Evolutionary conservation across 1,284 basidiomycete genomes (phyloP).

Genomic region (Xerocomus nothofagi): DNA sequence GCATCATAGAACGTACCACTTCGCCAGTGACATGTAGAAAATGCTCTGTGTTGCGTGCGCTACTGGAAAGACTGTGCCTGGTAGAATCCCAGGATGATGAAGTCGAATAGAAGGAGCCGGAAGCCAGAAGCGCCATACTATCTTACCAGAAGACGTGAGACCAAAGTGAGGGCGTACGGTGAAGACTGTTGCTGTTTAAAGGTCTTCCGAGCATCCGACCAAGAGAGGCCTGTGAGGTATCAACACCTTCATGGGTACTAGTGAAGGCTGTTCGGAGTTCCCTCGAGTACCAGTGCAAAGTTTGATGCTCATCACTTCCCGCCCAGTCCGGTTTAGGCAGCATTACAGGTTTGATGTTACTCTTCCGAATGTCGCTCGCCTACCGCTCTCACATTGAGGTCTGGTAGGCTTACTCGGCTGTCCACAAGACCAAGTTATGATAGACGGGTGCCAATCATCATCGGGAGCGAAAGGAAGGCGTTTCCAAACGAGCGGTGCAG

Average conservation of each 20-base stretch:
- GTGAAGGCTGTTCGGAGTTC: slow-evolving; percentile 9
- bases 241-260: neutral
- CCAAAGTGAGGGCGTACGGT: neutral
- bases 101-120: neutral
- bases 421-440: neutral
- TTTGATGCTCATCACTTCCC: slow-evolving; percentile 6
- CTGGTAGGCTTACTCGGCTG: too few species aligned
- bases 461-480: neutral
- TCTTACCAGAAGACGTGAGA: slow-evolving; percentile 11
- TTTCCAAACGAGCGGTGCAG: neutral
- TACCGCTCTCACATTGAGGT: too few species aligned
- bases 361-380: too few species aligned
- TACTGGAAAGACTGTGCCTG: neutral
- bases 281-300: neutral
- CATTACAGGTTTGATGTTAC: too few species aligned
- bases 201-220: too few species aligned
- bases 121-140: slow-evolving; percentile 3
- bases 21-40: slow-evolving; percentile 21
- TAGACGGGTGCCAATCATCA: neutral
- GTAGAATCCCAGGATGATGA: neutral
- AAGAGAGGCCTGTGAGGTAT: neutral
- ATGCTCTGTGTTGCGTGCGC: neutral
- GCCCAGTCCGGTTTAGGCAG: neutral
- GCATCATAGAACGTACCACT: slow-evolving; percentile 9
- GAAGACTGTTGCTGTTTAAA: neutral